phyloP scores from a whole-genome alignment of 768 basidiomycete species.

The Fomitopsis pulvina region DNA sequence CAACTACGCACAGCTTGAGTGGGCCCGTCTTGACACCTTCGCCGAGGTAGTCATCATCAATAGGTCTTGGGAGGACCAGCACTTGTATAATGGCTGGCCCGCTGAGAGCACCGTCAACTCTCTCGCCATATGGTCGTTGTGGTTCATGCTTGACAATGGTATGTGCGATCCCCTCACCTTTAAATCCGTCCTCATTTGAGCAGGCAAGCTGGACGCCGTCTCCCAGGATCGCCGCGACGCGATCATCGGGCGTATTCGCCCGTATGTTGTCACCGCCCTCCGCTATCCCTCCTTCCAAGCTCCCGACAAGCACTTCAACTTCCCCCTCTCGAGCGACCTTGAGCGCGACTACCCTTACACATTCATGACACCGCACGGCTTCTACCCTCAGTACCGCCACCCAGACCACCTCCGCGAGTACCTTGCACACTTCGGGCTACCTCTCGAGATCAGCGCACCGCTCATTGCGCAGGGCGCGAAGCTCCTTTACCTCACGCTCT shows the following conservation, averaged over 20 bases:
- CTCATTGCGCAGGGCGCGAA: slow-evolving; percentile 52
- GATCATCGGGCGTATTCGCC: slow-evolving; percentile 31
- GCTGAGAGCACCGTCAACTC: slow-evolving; percentile 40
- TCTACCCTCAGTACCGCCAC: slow-evolving; percentile 40
- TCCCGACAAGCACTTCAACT: slow-evolving; percentile 50
- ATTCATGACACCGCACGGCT: slow-evolving; percentile 34
- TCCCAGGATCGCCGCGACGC: slow-evolving; percentile 19
- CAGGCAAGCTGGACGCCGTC: slow-evolving; percentile 12
- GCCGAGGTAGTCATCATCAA: slow-evolving; percentile 37
- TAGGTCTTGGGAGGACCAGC: slow-evolving; percentile 37
- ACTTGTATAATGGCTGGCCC: slow-evolving; percentile 47
- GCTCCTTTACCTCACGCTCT: slow-evolving; percentile 53
- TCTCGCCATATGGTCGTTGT: slow-evolving; percentile 56
- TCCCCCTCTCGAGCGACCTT: slow-evolving; percentile 37
- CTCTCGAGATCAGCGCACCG: slow-evolving; percentile 29
- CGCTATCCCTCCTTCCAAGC: slow-evolving; percentile 53
- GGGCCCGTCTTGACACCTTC: slow-evolving; percentile 41
- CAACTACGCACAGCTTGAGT: slow-evolving; percentile 44
- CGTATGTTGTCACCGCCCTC: slow-evolving; percentile 34
- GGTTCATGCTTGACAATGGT: slow-evolving; percentile 53
- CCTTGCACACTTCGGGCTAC: slow-evolving; percentile 16
- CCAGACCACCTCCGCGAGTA: slow-evolving; percentile 11
- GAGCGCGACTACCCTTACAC: slow-evolving; percentile 21
- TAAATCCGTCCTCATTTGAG: slow-evolving; percentile 2
- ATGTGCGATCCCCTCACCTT: slow-evolving; percentile 15